These are phyloP conservation scores for Chionographis japonica DNA, from an alignment of 106 monocot species.

Conservation along the genomic window DNA sequence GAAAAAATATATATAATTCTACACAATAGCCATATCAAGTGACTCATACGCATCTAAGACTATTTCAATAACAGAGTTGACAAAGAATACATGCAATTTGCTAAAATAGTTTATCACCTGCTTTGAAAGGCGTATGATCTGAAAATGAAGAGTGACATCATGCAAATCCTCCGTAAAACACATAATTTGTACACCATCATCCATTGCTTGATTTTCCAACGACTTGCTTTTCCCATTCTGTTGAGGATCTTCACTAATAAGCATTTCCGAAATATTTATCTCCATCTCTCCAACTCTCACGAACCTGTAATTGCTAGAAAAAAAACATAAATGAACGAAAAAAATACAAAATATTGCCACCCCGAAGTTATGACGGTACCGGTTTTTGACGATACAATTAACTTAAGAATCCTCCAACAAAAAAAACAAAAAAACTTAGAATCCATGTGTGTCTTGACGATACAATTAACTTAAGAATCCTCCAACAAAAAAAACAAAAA, in stretches of 20 bases:
- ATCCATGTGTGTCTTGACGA: too few relatives aligned
- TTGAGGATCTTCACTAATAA: constrained; percentile 10
- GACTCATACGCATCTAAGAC: too few relatives aligned
- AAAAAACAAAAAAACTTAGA: too few relatives aligned
- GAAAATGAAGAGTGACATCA: constrained; percentile 54
- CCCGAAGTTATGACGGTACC: too few relatives aligned
- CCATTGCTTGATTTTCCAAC: constrained; percentile 9
- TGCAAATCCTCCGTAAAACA: constrained; percentile 67
- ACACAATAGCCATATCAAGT: too few relatives aligned
- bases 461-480: too few relatives aligned
- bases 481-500: too few relatives aligned
- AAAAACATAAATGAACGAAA: not conserved
- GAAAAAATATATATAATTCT: too few relatives aligned
- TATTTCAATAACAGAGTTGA: too few relatives aligned
- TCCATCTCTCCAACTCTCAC: constrained; percentile 17
- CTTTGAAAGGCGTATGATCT: constrained; percentile 57
- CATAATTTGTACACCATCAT: constrained; percentile 36
- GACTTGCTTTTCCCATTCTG: constrained; percentile 10
- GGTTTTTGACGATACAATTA: too few relatives aligned
- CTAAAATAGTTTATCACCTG: constrained; percentile 24
- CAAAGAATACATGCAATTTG: not conserved
- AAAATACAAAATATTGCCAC: too few relatives aligned
- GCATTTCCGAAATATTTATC: constrained; percentile 12
- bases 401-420: too few relatives aligned
- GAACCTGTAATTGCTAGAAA: not conserved